phyloP scores from a whole-genome alignment of 805 yeast genomes.

The Candida ulmi region DNA sequence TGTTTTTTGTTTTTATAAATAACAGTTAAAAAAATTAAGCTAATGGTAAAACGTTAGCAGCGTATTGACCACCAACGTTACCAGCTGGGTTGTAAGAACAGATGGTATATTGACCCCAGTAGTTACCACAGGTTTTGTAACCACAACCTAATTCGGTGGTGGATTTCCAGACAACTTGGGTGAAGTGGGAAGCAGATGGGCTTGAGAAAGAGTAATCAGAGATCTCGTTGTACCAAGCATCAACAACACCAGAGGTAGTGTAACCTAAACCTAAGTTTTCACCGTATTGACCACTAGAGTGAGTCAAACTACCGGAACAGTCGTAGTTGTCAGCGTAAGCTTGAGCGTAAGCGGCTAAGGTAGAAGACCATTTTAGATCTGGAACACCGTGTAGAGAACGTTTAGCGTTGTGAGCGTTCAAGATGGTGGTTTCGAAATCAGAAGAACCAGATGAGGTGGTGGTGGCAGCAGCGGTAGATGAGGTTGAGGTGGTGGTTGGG shows the following conservation, averaged over 20 bases:
- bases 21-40: not conserved
- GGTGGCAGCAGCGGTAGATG: not conserved
- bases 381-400: conserved; percentile 43
- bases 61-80: conserved; percentile 53
- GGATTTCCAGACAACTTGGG: conserved; percentile 68
- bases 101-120: conserved; percentile 57
- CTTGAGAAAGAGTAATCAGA: conserved; percentile 43
- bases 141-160: conserved; percentile 64
- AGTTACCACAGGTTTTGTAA: conserved; percentile 47
- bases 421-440: conserved; percentile 33
- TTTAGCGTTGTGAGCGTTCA: conserved; percentile 44
- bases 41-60: conserved; percentile 22
- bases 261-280: conserved; percentile 74
- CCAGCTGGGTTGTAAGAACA: conserved; percentile 78
- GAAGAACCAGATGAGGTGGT: conserved; percentile 14
- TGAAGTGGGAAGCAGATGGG: conserved; percentile 52
- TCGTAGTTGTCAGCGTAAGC: conserved; percentile 46
- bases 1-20: not conserved
- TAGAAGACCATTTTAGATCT: conserved; percentile 43
- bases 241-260: conserved; percentile 39
- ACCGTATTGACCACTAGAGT: conserved; percentile 56
- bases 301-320: conserved; percentile 55
- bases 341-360: conserved; percentile 42
- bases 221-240: conserved; percentile 74
- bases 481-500: no score